phyloP scores from a whole-genome alignment of 257 asterid genomes.

The Solanum medicagineum region DNA sequence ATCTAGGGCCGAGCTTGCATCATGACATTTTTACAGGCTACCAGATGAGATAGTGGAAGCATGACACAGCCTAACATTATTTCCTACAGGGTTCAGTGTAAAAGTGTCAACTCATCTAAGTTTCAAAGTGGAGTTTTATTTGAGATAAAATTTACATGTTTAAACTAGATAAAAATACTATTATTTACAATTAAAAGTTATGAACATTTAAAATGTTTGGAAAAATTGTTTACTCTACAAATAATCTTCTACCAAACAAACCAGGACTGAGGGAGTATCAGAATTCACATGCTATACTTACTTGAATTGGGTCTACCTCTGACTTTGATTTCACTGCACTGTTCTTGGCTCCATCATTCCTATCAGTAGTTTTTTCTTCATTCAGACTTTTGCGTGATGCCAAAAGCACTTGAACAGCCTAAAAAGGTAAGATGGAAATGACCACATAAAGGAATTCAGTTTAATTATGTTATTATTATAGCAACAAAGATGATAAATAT shows the following conservation, averaged over 20 bases:
- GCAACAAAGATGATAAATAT: not conserved
- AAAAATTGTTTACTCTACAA: not conserved
- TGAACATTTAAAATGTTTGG: not conserved
- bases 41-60: not conserved
- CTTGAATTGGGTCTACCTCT: constrained; percentile 68
- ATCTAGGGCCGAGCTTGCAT: too few relatives aligned
- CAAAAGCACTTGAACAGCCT: constrained; percentile 74
- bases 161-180: not conserved
- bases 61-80: not conserved
- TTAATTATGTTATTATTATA: not conserved
- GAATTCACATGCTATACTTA: constrained; percentile 16
- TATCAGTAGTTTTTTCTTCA: constrained; percentile 27
- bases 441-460: not conserved
- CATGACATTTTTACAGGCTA: not conserved
- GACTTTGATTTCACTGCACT: constrained; percentile 19
- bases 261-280: not conserved
- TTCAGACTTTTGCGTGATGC: constrained; percentile 51
- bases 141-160: not conserved
- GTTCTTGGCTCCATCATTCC: constrained; percentile 10
- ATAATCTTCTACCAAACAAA: not conserved
- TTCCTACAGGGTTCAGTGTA: not conserved
- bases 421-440: constrained; percentile 1
- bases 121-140: not conserved
- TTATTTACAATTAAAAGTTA: not conserved
- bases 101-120: not conserved